phyloP scores from a whole-genome alignment of 257 asterid genomes.

The Forsythia suspensa region DNA sequence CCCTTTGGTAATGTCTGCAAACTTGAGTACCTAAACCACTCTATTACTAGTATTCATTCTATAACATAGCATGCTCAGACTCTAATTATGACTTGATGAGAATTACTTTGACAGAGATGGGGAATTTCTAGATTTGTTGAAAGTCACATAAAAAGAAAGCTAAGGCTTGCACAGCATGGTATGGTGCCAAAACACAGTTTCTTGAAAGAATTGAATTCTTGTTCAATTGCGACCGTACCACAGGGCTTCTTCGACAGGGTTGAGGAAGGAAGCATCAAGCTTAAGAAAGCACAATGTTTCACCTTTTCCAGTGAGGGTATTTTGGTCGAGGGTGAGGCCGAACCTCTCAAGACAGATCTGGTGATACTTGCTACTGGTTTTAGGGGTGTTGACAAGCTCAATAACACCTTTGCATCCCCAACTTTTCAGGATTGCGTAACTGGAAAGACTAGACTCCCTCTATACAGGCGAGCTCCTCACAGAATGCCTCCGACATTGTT shows the following conservation, averaged over 20 bases:
- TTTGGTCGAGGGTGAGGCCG: constrained; percentile 24
- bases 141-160: constrained; percentile 30
- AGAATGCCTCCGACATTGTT: background rate
- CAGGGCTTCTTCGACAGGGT: constrained; percentile 48
- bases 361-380: constrained; percentile 57
- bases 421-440: constrained; percentile 29
- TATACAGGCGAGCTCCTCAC: constrained; percentile 36
- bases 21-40: background rate
- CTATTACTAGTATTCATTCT: background rate
- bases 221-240: constrained; percentile 37
- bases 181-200: constrained; percentile 55
- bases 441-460: constrained; percentile 30
- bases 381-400: constrained; percentile 42
- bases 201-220: constrained; percentile 36
- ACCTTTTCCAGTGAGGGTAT: constrained; percentile 44
- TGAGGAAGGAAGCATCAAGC: constrained; percentile 51
- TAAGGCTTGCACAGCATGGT: constrained; percentile 32
- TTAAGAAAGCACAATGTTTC: constrained; percentile 36
- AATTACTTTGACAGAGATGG: constrained; percentile 42
- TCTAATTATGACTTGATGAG: no score
- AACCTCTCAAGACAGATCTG: constrained; percentile 33
- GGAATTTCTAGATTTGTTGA: constrained; percentile 44
- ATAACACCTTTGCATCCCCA: constrained; percentile 30
- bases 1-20: constrained; percentile 39
- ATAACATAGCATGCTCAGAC: background rate